Evolutionary conservation across 2,329 filamentous ascomycete species (phyloP), one percentile per base, ranked within the genome.

Genomic region (Penicillium expansum): DNA sequence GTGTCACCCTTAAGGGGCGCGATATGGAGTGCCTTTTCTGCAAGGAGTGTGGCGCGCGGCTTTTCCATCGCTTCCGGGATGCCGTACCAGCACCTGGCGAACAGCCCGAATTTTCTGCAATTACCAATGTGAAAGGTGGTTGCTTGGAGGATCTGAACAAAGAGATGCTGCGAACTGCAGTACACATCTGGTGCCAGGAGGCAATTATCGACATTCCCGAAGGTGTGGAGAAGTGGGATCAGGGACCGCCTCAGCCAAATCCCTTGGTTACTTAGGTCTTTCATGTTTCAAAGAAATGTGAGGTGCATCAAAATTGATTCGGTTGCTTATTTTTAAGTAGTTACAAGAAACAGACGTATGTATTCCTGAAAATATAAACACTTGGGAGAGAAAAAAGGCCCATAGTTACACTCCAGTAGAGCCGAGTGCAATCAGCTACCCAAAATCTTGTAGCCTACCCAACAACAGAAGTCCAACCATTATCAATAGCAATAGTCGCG

Each of bases 161-260:
- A 80, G 76, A 74, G 9, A 78, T 76, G 70, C 85, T 86, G 83
- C 76, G 70, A 13, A 75, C 70, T 3, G 85, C 85, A 29, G 82
- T 83, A 61, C 87, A 90, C 74, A 85, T 90, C 64, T 89, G 84
- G 83, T 86, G 84, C 20, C 84, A 84, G 65, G 81, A 79, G 41
- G 86, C 86, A 62, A 86, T 90, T 78, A 79, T 89, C 18, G 83
- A 86, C 33, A 88, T 90, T 60, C 86, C 87, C 2, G 85, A 87
- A 64, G 83, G 84, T 10, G 81, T 80, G 29, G 83, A 87, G 73
- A 56, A 54, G 22, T 81, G 82, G 68, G 79, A 81, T 14, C 83
- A 83, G 56, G 81, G 83, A 55, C 82, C 82, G 38, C 48, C 52
- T 8, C 22, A 52, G 35, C 48, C 48, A n/a, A 57, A 55, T 50